Evolutionary conservation across 2,329 filamentous ascomycete genomes (phyloP).

Genomic region (Nigrospora oryzae): DNA sequence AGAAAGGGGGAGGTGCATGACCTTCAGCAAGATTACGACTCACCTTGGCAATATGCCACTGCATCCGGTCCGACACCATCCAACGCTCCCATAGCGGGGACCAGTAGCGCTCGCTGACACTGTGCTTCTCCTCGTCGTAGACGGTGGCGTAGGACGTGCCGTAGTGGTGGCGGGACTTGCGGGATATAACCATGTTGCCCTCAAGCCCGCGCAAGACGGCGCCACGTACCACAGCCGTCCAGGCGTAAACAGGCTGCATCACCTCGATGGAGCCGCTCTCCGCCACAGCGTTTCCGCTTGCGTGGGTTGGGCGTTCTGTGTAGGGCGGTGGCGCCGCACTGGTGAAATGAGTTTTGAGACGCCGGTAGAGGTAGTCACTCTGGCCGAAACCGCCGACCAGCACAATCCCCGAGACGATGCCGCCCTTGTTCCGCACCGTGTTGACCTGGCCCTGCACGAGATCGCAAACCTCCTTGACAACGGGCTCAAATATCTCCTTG

Average conservation of each 20-base stretch:
- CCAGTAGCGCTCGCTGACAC: slow-evolving; percentile 68
- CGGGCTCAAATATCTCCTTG: slow-evolving; percentile 67
- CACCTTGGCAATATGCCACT: slow-evolving; percentile 77
- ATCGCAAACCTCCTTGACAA: slow-evolving; percentile 62
- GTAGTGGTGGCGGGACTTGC: slow-evolving; percentile 69
- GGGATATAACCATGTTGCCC: slow-evolving; percentile 69
- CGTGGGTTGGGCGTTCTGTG: slow-evolving; percentile 62
- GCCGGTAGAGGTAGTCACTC: slow-evolving; percentile 66
- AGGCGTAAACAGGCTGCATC: slow-evolving; percentile 74
- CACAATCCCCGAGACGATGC: slow-evolving; percentile 64
- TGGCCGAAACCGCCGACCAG: slow-evolving; percentile 77
- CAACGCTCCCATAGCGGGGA: slow-evolving; percentile 71
- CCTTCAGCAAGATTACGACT: slow-evolving; percentile 12
- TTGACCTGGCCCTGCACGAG: slow-evolving; percentile 61
- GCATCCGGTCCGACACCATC: slow-evolving; percentile 79
- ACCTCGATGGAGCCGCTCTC: slow-evolving; percentile 60
- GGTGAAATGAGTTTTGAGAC: slow-evolving; percentile 61
- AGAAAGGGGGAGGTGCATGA: not conserved
- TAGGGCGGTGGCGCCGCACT: slow-evolving; percentile 52
- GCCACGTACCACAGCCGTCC: slow-evolving; percentile 73
- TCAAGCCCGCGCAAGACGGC: slow-evolving; percentile 69
- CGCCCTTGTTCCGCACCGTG: slow-evolving; percentile 50
- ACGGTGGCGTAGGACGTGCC: slow-evolving; percentile 76
- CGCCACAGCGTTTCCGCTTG: slow-evolving; percentile 34
- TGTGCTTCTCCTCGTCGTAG: slow-evolving; percentile 69